Evolutionary conservation across 2,329 filamentous ascomycete species (phyloP), one percentile per base, ranked within the genome.

Genomic region (Fusarium secorum): DNA sequence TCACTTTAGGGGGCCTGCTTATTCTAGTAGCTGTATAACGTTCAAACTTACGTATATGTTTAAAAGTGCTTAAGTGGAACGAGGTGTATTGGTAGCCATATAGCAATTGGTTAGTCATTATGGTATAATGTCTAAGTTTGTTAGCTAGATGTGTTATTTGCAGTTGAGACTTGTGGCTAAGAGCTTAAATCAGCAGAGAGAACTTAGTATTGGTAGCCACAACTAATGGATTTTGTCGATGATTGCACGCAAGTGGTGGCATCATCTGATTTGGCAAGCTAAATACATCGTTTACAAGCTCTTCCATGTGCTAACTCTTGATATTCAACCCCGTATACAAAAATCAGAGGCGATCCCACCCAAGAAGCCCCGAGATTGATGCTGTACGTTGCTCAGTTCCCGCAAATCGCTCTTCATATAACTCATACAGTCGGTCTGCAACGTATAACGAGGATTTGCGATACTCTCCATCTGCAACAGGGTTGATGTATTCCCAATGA

Each of bases 351-450:
- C 17, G 22, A 22, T 36, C 30, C 39, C 53, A 56, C 6, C 53
- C 39, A 35, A 56, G 39, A 28, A 56, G 22, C 30, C 22, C 51
- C 7, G 22, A 10, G n/a, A 20, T 10, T 10, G 15, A 9, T n/a
- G 14, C 39, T 42, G n/a, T 3, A 14, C 38, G n/a, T 4, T 11
- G 33, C 3, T 13, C 7, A 38, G 18, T n/a, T 18, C 35, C n/a
- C n/a, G n/a, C n/a, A n/a, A 36, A 20, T n/a, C 18, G 35, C 35
- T 8, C 7, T 5, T 18, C 1, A 2, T 33, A 30, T 2, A 2
- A 3, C 11, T 2, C 17, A 10, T 15, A 3, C 11, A 32, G 8
- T 14, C 9, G 14, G 8, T 20, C 3, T 3, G 26, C 15, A 4
- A 30, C 20, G 24, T 33, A 3, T n/a, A 44, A 14, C 3, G 17